Conservation (phyloP, 108 stramenopile genomes). For the Pseudonitzschia multistriata region DNA sequence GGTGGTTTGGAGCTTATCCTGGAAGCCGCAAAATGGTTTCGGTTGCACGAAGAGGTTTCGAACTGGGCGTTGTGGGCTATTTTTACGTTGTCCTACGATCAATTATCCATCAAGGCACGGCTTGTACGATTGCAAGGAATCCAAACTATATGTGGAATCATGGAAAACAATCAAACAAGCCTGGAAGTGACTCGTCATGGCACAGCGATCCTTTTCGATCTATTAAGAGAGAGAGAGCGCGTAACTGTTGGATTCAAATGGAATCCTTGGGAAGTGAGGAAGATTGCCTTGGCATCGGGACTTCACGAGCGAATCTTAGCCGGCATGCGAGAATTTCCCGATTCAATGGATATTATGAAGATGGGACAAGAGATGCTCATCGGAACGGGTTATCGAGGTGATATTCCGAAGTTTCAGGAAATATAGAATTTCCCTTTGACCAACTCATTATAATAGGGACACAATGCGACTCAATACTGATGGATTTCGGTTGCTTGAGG, state of each 20-base stretch:
- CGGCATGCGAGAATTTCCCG: conserved; percentile 43
- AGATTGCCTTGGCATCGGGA: conserved; percentile 44
- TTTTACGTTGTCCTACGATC: conserved; percentile 50
- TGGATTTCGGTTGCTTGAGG: too few species aligned
- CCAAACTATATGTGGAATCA: conserved; percentile 30
- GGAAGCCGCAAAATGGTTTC: conserved; percentile 53
- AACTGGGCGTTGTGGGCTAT: conserved; percentile 65
- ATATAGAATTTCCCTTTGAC: not conserved
- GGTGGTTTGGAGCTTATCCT: conserved; percentile 46
- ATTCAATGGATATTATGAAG: conserved; percentile 55
- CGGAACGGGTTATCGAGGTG: conserved; percentile 51
- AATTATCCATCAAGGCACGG: conserved; percentile 36
- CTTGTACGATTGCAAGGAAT: conserved; percentile 43
- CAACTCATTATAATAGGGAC: not conserved
- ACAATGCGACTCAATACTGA: not conserved
- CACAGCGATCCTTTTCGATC: conserved; percentile 58
- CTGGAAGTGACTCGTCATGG: conserved; percentile 57
- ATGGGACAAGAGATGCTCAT: conserved; percentile 59
- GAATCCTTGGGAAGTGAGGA: conserved; percentile 42
- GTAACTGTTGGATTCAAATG: conserved; percentile 13
- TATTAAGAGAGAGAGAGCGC: conserved; percentile 38
- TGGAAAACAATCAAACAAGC: conserved; percentile 40
- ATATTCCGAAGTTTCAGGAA: conserved; percentile 30
- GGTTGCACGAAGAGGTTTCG: conserved; percentile 50
- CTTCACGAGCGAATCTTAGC: conserved; percentile 36